Conservation (phyloP, 1,284 basidiomycete genomes). For the Blastosporella zonata region DNA sequence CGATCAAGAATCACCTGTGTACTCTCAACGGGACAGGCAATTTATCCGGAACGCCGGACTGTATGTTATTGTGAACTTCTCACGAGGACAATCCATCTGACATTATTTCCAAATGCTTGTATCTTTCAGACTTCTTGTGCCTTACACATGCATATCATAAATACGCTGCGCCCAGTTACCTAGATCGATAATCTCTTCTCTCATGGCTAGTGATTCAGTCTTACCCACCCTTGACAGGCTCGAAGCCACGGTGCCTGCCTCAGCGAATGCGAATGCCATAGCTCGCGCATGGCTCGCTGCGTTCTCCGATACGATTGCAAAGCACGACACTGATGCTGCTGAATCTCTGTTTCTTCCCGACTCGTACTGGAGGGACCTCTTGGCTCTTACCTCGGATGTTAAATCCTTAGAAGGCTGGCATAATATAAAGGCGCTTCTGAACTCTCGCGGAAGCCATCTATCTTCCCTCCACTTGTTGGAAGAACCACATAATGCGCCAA, state of each 20-base stretch:
- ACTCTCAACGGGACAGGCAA: no score
- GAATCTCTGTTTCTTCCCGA: constrained; percentile 12
- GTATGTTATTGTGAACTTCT: not conserved
- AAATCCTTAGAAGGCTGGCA: constrained; percentile 50
- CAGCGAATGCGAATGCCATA: constrained; percentile 7
- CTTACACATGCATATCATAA: not conserved
- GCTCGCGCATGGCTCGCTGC: constrained; percentile 14
- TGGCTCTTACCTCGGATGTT: constrained; percentile 62
- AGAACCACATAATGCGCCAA: constrained; percentile 22
- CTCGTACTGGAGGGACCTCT: constrained; percentile 53
- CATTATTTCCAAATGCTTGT: not conserved
- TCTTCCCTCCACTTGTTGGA: constrained; percentile 37
- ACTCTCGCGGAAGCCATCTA: constrained; percentile 41
- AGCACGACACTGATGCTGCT: constrained; percentile 1
- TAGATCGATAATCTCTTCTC: not conserved
- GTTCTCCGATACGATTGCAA: constrained; percentile 1
- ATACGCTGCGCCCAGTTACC: not conserved
- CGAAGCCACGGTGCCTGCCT: constrained; percentile 8
- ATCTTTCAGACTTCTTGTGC: not conserved
- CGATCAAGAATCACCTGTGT: no score
- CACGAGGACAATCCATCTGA: not conserved
- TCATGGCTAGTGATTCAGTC: constrained; percentile 2
- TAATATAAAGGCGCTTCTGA: constrained; percentile 42
- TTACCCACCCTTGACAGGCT: constrained; percentile 18
- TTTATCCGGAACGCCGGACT: no score